Evolutionary conservation across 306 rosid genomes (phyloP).

Genomic region (Pueraria montana): DNA sequence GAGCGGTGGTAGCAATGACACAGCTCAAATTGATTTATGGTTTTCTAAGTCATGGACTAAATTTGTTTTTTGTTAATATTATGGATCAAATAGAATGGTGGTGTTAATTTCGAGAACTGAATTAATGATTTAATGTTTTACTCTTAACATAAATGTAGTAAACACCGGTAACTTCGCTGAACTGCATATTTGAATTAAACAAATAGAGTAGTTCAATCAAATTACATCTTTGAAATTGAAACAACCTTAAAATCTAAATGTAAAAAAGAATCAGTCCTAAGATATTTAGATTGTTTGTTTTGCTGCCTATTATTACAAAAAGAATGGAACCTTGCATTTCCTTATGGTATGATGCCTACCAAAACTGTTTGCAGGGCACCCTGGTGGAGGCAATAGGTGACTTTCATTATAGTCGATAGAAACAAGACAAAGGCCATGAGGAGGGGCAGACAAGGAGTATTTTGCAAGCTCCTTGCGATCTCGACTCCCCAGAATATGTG

Average conservation of each 20-base stretch:
- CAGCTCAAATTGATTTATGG: not conserved
- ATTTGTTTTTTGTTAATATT: not conserved
- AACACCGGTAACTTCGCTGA: not conserved
- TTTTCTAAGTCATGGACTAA: not conserved
- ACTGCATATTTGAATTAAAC: conserved; percentile 25
- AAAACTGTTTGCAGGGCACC: conserved; percentile 69
- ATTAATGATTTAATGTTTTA: not conserved
- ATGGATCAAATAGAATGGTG: not conserved
- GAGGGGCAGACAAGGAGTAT: conserved; percentile 70
- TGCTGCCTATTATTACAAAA: conserved; percentile 47
- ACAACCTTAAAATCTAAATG: conserved; percentile 33
- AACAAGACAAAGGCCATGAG: conserved; percentile 91
- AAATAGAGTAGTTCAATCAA: not conserved
- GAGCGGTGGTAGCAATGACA: not conserved
- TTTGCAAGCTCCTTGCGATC: conserved; percentile 94
- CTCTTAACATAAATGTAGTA: not conserved
- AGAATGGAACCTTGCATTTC: conserved; percentile 86
- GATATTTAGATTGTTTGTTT: conserved; percentile 1
- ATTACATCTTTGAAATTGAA: conserved; percentile 40
- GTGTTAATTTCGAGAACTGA: too few species aligned
- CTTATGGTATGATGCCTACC: conserved; percentile 78
- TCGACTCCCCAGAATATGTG: conserved; percentile 69
- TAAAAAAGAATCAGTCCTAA: conserved; percentile 27
- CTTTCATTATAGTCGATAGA: conserved; percentile 73
- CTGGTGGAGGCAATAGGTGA: conserved; percentile 76